phyloP scores from a whole-genome alignment of 768 basidiomycete species.

The Suillus fuscotomentosus region DNA sequence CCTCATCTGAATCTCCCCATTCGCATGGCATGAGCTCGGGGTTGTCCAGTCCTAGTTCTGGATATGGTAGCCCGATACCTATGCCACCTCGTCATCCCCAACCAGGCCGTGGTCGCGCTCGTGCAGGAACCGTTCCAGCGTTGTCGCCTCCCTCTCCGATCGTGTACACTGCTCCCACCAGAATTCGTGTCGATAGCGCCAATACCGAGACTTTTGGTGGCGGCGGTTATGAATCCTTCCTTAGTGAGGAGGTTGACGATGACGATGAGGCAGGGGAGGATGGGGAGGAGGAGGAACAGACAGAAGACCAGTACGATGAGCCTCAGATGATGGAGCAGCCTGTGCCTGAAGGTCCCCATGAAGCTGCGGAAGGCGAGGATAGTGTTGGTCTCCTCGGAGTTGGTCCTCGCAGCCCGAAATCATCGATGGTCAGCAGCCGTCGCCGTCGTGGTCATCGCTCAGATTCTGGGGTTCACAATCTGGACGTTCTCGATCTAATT shows the following conservation, averaged over 20 bases:
- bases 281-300: constrained; percentile 29
- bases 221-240: constrained; percentile 29
- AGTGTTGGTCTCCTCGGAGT: constrained; percentile 53
- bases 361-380: constrained; percentile 64
- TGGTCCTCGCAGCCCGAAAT: constrained; percentile 53
- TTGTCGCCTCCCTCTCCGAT: constrained; percentile 38
- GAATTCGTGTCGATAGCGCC: constrained; percentile 30
- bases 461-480: constrained; percentile 32
- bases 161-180: constrained; percentile 23
- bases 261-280: constrained; percentile 18
- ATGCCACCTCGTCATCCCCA: constrained; percentile 50
- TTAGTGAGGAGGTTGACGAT: constrained; percentile 27
- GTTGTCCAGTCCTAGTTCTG: constrained; percentile 36
- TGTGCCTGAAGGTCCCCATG: constrained; percentile 51
- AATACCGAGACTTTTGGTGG: constrained; percentile 24
- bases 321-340: constrained; percentile 40
- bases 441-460: constrained; percentile 29
- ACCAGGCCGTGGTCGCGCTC: constrained; percentile 34
- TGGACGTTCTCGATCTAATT: constrained; percentile 25
- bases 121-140: constrained; percentile 39
- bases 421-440: constrained; percentile 33
- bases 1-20: constrained; percentile 56
- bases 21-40: constrained; percentile 42
- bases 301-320: constrained; percentile 32
- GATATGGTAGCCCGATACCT: constrained; percentile 37